Evolutionary conservation across 169 alveolate genomes (phyloP).

Genomic region (Plasmodium coatneyi): DNA sequence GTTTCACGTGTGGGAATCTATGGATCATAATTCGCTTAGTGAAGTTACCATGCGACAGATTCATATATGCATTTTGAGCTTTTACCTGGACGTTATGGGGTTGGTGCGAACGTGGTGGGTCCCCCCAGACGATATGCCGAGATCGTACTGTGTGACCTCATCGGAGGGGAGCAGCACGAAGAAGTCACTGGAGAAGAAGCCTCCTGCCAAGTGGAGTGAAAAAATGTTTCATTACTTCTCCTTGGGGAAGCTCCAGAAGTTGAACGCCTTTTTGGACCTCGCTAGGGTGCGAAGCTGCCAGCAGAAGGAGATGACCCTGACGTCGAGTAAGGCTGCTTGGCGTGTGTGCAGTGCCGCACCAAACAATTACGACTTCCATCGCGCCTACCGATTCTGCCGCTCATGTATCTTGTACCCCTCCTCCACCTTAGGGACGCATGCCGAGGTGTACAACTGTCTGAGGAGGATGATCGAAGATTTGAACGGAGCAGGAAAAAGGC

Average conservation of each 20-base stretch:
- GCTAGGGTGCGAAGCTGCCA: slow-evolving; percentile 1
- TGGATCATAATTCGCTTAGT: slow-evolving; percentile 14
- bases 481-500: not conserved
- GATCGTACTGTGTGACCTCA: not conserved
- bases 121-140: not conserved
- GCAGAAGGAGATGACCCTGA: slow-evolving; percentile 38
- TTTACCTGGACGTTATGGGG: slow-evolving; percentile 21
- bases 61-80: slow-evolving; percentile 2
- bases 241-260: slow-evolving; percentile 2
- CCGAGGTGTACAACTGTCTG: slow-evolving; percentile 25
- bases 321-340: slow-evolving; percentile 15
- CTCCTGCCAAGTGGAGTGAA: too few species aligned
- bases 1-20: not conserved
- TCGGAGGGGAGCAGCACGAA: not conserved
- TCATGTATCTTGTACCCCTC: not conserved
- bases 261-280: slow-evolving; percentile 19
- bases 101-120: not conserved
- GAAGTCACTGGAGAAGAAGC: not conserved
- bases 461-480: not conserved
- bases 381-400: not conserved
- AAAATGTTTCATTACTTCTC: slow-evolving; percentile 10
- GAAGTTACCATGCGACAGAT: slow-evolving; percentile 32
- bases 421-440: slow-evolving; percentile 18
- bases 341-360: not conserved
- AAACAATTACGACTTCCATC: not conserved